Base-by-base conservation (phyloP, 441 rosid species). In the Bruguiera hainesii region DNA sequence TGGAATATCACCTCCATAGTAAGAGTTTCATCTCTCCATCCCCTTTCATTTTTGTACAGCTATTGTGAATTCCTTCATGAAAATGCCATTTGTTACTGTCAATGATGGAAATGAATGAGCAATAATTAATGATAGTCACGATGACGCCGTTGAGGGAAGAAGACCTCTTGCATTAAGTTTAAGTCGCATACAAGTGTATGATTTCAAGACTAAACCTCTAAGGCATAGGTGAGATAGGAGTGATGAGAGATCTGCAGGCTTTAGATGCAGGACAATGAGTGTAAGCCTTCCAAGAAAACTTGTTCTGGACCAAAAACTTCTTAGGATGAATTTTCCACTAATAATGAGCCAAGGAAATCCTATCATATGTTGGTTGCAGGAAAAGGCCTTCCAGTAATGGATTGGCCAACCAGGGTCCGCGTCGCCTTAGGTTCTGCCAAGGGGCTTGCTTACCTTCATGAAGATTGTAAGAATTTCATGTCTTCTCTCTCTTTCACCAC, bases 361-460 rank as follows among this genome's bases (percentile, higher is more conserved):
- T 23, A 26, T 18, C 60, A 31, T n/a, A 35, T 74, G 69, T 68
- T 53, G 60, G 7, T 67, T 70, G 31, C 81, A 92, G 97, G 90
- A 71, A 84, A 79, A 64, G 82, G 67, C 71, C 83, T 74, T 66
- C 89, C 93, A 1, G 88, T 92, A 31, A 90, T 94, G 98, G 96
- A 88, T 65, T 91, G 87, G 76, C 29, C 86, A 39, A 80, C 88
- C 0, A 87, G 97, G 75, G 78, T 89, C 58, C 84, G 84, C 15
- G 91, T 94, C 61, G 99, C 97, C 0, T 62, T 87, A 66, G 99
- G 98, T 21, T 81, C 99, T 62, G 98, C 98, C 6, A 94, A 82
- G 76, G 99, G 98, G 42, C 96, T 94, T 46, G 98, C 98, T 64
- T 94, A 94, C 56, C 93, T 94, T 60, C 98, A 94, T 50, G 99